A percentile compares a stretch with the other conserved stretches of the same genome.
These are phyloP conservation scores for Geosmithia flava DNA, from an alignment of 2,329 filamentous ascomycete genomes.

Conservation along the genomic window DNA sequence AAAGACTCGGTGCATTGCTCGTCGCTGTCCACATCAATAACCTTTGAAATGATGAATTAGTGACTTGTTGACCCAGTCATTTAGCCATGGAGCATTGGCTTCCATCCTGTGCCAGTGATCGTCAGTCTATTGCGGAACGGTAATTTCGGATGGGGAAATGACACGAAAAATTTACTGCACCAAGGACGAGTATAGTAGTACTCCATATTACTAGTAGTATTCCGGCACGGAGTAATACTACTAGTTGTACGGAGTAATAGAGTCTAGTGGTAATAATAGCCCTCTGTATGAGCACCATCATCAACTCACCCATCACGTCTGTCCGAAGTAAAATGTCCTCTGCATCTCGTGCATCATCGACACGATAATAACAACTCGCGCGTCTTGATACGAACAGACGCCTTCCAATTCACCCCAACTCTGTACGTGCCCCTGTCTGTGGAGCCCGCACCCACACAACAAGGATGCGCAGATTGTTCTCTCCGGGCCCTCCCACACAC, in stretches of 20 bases:
- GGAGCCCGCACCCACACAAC: not conserved
- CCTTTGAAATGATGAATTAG: not conserved
- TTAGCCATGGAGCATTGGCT: not conserved
- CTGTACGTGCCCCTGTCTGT: not conserved
- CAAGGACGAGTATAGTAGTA: too few relatives aligned
- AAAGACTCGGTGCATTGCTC: too few relatives aligned
- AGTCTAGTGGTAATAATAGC: too few relatives aligned
- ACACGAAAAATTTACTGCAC: not conserved
- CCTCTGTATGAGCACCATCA: too few relatives aligned
- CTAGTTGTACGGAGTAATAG: not conserved
- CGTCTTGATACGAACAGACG: not conserved
- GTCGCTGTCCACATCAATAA: too few relatives aligned
- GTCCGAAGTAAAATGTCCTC: too few relatives aligned
- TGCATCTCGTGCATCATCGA: too few relatives aligned
- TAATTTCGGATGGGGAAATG: not conserved
- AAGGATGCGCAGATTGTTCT: too few relatives aligned
- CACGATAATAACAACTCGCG: not conserved
- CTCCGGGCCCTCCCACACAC: too few relatives aligned
- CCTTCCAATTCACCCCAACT: not conserved
- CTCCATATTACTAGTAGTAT: not conserved
- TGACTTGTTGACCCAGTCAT: not conserved
- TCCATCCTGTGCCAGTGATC: not conserved
- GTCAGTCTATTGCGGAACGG: not conserved
- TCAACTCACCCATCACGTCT: too few relatives aligned
- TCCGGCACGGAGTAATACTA: not conserved